phyloP scores from a whole-genome alignment of 805 yeast species.

The Candida yuanshanica region DNA sequence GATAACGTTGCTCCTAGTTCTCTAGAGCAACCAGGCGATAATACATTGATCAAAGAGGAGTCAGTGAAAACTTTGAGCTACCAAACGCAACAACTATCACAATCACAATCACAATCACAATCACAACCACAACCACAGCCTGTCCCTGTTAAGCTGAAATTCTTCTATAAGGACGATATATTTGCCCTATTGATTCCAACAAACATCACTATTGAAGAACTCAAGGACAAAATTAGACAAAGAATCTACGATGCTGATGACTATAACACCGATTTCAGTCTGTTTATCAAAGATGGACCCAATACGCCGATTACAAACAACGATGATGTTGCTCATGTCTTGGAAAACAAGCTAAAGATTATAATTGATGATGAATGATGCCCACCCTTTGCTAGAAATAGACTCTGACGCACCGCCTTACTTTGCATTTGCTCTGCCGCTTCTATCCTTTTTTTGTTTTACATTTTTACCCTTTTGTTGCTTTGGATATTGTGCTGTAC shows the following conservation, averaged over 20 bases:
- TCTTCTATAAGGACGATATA: constrained; percentile 75
- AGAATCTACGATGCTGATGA: constrained; percentile 36
- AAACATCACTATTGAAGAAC: constrained; percentile 41
- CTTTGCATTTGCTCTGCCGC: too few species aligned
- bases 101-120: constrained; percentile 4
- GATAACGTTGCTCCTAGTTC: constrained; percentile 7
- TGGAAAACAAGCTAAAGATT: constrained; percentile 32
- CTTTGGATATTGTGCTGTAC: too few species aligned
- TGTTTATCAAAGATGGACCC: constrained; percentile 26
- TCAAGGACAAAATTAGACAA: constrained; percentile 45
- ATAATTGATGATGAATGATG: constrained; percentile 27
- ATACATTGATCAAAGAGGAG: constrained; percentile 23
- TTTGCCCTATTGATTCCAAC: constrained; percentile 60
- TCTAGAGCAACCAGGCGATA: constrained; percentile 18
- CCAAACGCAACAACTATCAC: background rate
- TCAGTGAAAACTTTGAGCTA: constrained; percentile 18
- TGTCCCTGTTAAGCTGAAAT: too few species aligned
- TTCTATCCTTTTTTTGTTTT: too few species aligned
- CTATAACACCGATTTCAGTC: constrained; percentile 25
- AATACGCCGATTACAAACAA: constrained; percentile 30
- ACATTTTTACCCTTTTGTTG: too few species aligned
- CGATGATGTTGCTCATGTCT: constrained; percentile 27
- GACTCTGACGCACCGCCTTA: too few species aligned
- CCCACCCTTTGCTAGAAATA: too few species aligned
- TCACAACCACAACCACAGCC: constrained; percentile 31